Evolutionary conservation across 345 rosid genomes (phyloP), one percentile per base, ranked within the genome.

Genomic region (Arabidopsis suecica): DNA sequence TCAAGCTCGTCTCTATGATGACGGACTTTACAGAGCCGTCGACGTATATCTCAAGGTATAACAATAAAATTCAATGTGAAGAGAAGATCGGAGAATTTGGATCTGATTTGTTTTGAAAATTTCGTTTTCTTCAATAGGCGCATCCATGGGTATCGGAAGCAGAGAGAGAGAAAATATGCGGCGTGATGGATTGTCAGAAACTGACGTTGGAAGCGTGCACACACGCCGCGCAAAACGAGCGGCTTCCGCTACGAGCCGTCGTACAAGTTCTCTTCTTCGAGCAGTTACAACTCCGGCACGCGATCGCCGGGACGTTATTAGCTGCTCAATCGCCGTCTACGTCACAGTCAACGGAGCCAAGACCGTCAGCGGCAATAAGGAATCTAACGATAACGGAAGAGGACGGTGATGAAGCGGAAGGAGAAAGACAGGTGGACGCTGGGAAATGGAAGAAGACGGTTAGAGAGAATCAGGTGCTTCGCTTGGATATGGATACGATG

Each of bases 161-260:
- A 14, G 99, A 91, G 81, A 78, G 97, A 44, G 99, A 95, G 77
- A 89, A 87, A 84, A 83, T 95, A 49, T 86, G 96, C 45, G 93
- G 97, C 25, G 83, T 88, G 0, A 79, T 95, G 82, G 99, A 95
- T 53, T 95, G 92, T 74, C 97, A 90, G 48, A 92, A 95, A 81
- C 88, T 95, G 2, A 95, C 99, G 5, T 82, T 95, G 0, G 99
- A 90, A 69, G 99, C 99, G 22, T 95, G 97, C 86, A 95, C 99
- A 1, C 99, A 95, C 89, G 97, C 99, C 7, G 97, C 99, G 1
- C 99, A 95, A 45, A 95, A 92, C 82, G 99, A 95, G 88, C 89
- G 97, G 25, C 81, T 95, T 41, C 99, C 99, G 2, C 81, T 95
- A 40, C 92, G 97, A 6, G 91, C 95, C 34, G 93, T 95, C 49